A percentile compares a stretch with the other conserved stretches of the same genome.
Evolutionary conservation across 2,329 filamentous ascomycete genomes (phyloP).

Genomic region (Penicillium sp.): DNA sequence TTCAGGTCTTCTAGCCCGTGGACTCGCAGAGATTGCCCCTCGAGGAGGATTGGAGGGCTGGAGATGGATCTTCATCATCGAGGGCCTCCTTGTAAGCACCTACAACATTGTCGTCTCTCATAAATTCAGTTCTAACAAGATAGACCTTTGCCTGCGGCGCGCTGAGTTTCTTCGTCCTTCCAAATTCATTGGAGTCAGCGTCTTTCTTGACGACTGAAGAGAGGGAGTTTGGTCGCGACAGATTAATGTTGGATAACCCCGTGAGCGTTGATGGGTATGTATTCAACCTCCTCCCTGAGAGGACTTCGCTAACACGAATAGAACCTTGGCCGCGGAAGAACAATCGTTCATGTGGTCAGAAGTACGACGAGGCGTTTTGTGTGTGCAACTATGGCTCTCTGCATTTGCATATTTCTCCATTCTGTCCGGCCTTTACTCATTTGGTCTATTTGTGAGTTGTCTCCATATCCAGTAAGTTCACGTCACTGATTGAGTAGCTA

Average conservation of each 20-base stretch:
- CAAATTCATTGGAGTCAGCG: slow-evolving; percentile 57
- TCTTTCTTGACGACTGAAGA: slow-evolving; percentile 57
- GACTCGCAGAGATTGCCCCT: slow-evolving; percentile 60
- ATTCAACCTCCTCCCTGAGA: not conserved
- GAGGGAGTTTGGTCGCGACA: slow-evolving; percentile 49
- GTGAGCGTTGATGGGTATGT: slow-evolving; percentile 27
- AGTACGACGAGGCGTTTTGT: slow-evolving; percentile 62
- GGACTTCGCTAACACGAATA: slow-evolving; percentile 10
- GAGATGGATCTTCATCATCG: slow-evolving; percentile 65
- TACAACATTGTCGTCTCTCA: not conserved
- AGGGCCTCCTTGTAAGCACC: slow-evolving; percentile 47
- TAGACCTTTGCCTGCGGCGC: slow-evolving; percentile 58
- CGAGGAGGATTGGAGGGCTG: slow-evolving; percentile 57
- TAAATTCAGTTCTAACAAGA: not conserved
- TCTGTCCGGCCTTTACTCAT: slow-evolving; percentile 60
- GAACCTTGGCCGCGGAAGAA: slow-evolving; percentile 22
- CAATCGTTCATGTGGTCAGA: slow-evolving; percentile 63
- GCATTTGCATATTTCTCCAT: slow-evolving; percentile 64
- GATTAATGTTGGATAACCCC: slow-evolving; percentile 45
- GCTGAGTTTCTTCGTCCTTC: slow-evolving; percentile 56
- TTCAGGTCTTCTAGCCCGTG: slow-evolving; percentile 60
- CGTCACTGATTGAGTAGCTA: slow-evolving; percentile 41
- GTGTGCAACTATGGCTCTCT: slow-evolving; percentile 63
- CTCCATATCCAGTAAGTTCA: accelerated
- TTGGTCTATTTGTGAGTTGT: slow-evolving; percentile 59